A percentile compares a stretch with the other conserved stretches of the same genome.
These are phyloP conservation scores for Boletus sp. DNA, from an alignment of 768 basidiomycete genomes.

Conservation along the genomic window DNA sequence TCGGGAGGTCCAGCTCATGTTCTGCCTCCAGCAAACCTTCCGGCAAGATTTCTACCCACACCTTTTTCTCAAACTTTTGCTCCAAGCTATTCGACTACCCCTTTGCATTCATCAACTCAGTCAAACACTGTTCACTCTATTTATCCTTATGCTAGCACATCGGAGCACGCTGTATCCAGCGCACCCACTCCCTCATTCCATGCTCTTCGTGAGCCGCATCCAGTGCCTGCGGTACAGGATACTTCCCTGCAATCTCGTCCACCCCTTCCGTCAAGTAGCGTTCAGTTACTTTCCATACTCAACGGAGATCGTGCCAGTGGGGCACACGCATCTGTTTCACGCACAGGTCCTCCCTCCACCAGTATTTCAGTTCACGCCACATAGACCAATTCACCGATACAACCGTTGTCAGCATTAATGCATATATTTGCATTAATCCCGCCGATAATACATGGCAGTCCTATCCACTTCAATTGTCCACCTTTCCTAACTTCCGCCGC, in stretches of 20 bases:
- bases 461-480: not conserved
- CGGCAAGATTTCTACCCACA: constrained; percentile 5
- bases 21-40: constrained; percentile 1
- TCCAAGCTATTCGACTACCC: constrained; percentile 20
- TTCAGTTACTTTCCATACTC: constrained; percentile 35
- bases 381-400: constrained; percentile 16
- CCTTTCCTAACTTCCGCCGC: not conserved
- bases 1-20: constrained; percentile 4
- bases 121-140: constrained; percentile 6
- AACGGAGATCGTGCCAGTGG: constrained; percentile 25
- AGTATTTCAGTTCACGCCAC: constrained; percentile 21
- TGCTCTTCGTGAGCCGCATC: constrained; percentile 15
- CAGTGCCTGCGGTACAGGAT: constrained; percentile 9
- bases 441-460: constrained; percentile 3
- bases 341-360: constrained; percentile 4
- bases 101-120: constrained; percentile 10
- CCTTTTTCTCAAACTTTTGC: constrained; percentile 16
- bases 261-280: constrained; percentile 22
- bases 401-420: constrained; percentile 7
- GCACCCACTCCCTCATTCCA: constrained; percentile 6
- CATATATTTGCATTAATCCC: constrained; percentile 21
- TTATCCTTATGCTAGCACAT: constrained; percentile 13
- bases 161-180: constrained; percentile 7
- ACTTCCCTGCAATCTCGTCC: constrained; percentile 15
- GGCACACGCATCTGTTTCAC: constrained; percentile 6